Base-by-base conservation (phyloP, 257 asterid species). In the Avicennia marina region DNA sequence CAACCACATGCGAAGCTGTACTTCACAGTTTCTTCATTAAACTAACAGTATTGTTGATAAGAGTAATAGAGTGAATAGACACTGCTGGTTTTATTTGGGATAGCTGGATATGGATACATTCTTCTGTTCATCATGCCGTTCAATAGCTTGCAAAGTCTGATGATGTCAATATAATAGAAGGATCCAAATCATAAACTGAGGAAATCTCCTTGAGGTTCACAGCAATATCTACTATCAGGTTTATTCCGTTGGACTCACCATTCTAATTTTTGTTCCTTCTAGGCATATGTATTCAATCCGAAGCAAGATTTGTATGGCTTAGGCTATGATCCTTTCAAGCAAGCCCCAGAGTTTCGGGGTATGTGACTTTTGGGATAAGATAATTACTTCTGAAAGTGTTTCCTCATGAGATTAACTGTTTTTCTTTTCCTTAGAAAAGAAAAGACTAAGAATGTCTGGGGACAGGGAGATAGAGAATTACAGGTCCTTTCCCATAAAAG, bases 321-420 rank as follows among this genome's bases (percentile, higher is more conserved):
- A 68, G 96, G 96, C 67, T 91, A 71, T 65, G 98, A 91, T 77
- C 98, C 98, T 49, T 91, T 73, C 85, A 91, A 88, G 85, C 83
- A 85, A 66, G 96, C 96, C 70, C 96, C 96, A 26, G 98, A 91
- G 67, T 91, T 91, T 66, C 80, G 98, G 82, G 98, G 98, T 91
- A 72, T 66, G 83, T 58, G 36, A 19, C 45, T 48, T 71, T 47
- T 59, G 70, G 38, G 17, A 38, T 67, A 56, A 43, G 36, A n/a
- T 62, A 19, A 53, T 32, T 24, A 26, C 48, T 58, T 63, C 45
- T 54, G 20, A 39, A 49, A 51, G 13, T 7, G 18, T 40, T 13
- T 19, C 18, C 11, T 32, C 24, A 3, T 45, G 33, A 59, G 31
- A 20, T 41, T 58, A 45, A 64, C 43, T 62, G 9, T 31, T 47